These are phyloP conservation scores for Eucalyptus caleyi DNA, from an alignment of 345 rosid genomes.

Conservation along the genomic window DNA sequence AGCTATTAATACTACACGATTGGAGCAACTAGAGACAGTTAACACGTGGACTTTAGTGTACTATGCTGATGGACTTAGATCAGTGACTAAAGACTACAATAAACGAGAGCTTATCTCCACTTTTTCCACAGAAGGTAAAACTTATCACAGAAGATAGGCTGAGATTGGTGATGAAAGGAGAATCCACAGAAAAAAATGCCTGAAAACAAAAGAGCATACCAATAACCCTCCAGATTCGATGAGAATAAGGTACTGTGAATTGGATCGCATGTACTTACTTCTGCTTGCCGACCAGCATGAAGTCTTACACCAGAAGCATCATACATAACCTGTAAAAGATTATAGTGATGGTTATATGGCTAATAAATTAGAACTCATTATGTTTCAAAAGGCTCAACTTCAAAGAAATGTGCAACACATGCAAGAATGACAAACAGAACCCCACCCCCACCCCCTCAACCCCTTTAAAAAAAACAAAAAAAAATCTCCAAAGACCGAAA, in stretches of 20 bases:
- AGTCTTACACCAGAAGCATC: constrained; percentile 63
- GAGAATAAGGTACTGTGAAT: neutral
- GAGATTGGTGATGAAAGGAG: neutral
- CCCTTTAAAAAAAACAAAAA: neutral
- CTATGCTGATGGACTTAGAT: neutral
- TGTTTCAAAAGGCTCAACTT: neutral
- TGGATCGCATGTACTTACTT: constrained; percentile 17
- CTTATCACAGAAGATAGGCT: neutral
- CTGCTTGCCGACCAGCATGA: constrained; percentile 69
- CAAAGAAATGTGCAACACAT: neutral
- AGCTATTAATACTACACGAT: neutral
- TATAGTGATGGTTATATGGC: neutral
- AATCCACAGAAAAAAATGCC: neutral
- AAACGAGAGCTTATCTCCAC: neutral
- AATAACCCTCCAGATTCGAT: neutral
- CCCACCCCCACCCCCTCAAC: neutral
- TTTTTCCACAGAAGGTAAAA: neutral
- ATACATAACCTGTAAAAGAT: constrained; percentile 47
- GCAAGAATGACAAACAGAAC: neutral
- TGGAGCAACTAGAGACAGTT: neutral
- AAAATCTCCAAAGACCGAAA: neutral
- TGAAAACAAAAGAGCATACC: neutral
- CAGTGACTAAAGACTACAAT: neutral
- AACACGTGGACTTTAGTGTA: neutral
- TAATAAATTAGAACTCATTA: neutral